phyloP scores from a whole-genome alignment of 2,329 filamentous ascomycete genomes.

The Fusarium sp. region DNA sequence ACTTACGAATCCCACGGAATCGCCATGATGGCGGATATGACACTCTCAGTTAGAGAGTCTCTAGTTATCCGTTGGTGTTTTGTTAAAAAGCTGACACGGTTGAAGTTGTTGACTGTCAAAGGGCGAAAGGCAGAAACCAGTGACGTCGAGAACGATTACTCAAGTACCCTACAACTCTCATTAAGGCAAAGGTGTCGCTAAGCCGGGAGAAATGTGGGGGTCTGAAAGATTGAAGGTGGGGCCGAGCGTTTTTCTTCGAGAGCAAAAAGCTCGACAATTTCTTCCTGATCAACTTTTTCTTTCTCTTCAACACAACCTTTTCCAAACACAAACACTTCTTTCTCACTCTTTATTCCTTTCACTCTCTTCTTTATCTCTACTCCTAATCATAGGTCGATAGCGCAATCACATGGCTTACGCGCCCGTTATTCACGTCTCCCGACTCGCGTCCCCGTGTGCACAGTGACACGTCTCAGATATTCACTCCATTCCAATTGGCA shows the following conservation, averaged over 20 bases:
- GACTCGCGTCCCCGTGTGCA: neutral
- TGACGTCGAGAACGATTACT: constrained; percentile 36
- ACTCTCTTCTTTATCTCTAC: neutral
- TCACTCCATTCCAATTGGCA: constrained; percentile 62
- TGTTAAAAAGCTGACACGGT: constrained; percentile 34
- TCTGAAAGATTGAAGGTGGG: constrained; percentile 23
- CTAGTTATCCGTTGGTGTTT: neutral
- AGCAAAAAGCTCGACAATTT: constrained; percentile 32
- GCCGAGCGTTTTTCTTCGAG: constrained; percentile 15
- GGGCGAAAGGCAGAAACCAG: constrained; percentile 29
- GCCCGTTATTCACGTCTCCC: constrained; percentile 6
- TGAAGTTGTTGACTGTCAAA: neutral
- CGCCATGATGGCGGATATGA: constrained; percentile 39
- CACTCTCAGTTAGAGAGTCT: neutral
- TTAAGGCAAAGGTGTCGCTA: constrained; percentile 30
- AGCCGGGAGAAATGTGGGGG: constrained; percentile 19
- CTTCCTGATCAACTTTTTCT: constrained; percentile 11
- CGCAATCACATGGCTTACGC: constrained; percentile 22
- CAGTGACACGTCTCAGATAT: constrained; percentile 29
- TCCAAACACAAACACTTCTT: neutral
- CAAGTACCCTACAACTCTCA: constrained; percentile 7
- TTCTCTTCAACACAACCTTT: constrained; percentile 18
- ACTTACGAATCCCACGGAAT: constrained; percentile 47
- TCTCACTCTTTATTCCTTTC: neutral
- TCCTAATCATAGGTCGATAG: constrained; percentile 26